Evolutionary conservation across 352 stramenopile genomes (phyloP).

Genomic region (Globisporangium polare): DNA sequence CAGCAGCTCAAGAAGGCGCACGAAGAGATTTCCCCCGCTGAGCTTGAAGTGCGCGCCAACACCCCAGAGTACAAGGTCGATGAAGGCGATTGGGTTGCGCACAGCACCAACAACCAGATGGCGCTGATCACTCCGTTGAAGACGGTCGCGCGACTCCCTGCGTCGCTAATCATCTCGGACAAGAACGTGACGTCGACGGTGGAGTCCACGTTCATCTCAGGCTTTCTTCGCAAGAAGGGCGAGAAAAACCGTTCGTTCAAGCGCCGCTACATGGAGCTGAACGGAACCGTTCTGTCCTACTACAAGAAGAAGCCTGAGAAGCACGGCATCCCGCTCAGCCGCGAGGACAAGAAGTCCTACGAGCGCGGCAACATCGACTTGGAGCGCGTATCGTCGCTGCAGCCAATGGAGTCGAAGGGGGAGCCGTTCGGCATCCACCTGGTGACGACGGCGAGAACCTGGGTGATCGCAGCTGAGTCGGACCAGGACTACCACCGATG

Average conservation of each 20-base stretch:
- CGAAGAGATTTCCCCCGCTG: conserved; percentile 74
- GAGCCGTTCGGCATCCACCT: conserved; percentile 77
- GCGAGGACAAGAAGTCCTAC: conserved; percentile 71
- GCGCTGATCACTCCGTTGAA: conserved; percentile 80
- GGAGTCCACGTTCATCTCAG: conserved; percentile 34
- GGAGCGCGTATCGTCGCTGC: conserved; percentile 73
- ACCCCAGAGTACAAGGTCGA: conserved; percentile 86
- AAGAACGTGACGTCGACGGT: conserved; percentile 14
- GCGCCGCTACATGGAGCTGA: conserved; percentile 82
- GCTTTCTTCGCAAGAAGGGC: conserved; percentile 77
- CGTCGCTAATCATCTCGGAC: conserved; percentile 65
- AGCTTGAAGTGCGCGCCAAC: conserved; percentile 86
- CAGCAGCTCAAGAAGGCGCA: conserved; percentile 75
- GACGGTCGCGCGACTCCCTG: conserved; percentile 71
- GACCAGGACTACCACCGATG: conserved; percentile 77
- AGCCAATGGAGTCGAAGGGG: conserved; percentile 58
- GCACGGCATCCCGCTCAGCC: conserved; percentile 61
- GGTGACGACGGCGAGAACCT: conserved; percentile 74
- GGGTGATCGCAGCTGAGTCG: conserved; percentile 68
- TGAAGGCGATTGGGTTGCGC: conserved; percentile 82
- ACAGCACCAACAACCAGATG: conserved; percentile 81
- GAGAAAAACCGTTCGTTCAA: conserved; percentile 85
- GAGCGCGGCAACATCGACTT: conserved; percentile 76
- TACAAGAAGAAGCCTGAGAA: conserved; percentile 87
- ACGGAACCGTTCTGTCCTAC: conserved; percentile 66